These are phyloP conservation scores for Xylaria flabelliformis DNA, from an alignment of 495 filamentous ascomycete genomes.

Conservation along the genomic window DNA sequence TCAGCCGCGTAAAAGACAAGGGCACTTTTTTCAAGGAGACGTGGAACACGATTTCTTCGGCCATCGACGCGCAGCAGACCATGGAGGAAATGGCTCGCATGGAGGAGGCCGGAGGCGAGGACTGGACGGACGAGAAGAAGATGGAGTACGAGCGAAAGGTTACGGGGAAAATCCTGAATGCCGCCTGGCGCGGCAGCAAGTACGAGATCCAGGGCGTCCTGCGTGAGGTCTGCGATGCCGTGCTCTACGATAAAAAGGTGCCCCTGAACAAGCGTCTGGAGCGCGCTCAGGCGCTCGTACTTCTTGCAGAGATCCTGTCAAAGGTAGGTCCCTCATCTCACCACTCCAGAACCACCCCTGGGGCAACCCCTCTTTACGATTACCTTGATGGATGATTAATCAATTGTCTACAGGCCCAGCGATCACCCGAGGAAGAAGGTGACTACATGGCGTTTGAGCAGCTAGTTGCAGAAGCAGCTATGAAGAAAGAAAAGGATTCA, in stretches of 20 bases:
- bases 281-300: slow-evolving; percentile 84
- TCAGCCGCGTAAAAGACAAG: slow-evolving; percentile 93
- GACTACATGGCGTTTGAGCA: slow-evolving; percentile 99
- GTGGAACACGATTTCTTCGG: slow-evolving; percentile 95
- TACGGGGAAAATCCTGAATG: slow-evolving; percentile 98
- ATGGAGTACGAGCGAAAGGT: slow-evolving; percentile 94
- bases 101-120: slow-evolving; percentile 94
- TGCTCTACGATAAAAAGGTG: slow-evolving; percentile 80
- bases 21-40: slow-evolving; percentile 95
- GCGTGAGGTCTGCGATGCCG: slow-evolving; percentile 77
- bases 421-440: slow-evolving; percentile 94
- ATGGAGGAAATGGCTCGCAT: slow-evolving; percentile 99
- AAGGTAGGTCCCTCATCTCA: slow-evolving; percentile 73
- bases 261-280: slow-evolving; percentile 84
- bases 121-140: slow-evolving; percentile 98
- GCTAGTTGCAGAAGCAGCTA: slow-evolving; percentile 92
- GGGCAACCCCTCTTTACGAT: background rate
- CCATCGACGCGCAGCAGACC: slow-evolving; percentile 97
- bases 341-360: too few species aligned
- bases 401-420: slow-evolving; percentile 69
- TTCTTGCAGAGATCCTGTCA: slow-evolving; percentile 85
- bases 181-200: slow-evolving; percentile 95
- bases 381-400: slow-evolving; percentile 25
- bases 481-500: slow-evolving; percentile 84
- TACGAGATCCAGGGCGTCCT: slow-evolving; percentile 98